Evolutionary conservation across 768 basidiomycete species (phyloP).

Genomic region (Mycena chlorophos): DNA sequence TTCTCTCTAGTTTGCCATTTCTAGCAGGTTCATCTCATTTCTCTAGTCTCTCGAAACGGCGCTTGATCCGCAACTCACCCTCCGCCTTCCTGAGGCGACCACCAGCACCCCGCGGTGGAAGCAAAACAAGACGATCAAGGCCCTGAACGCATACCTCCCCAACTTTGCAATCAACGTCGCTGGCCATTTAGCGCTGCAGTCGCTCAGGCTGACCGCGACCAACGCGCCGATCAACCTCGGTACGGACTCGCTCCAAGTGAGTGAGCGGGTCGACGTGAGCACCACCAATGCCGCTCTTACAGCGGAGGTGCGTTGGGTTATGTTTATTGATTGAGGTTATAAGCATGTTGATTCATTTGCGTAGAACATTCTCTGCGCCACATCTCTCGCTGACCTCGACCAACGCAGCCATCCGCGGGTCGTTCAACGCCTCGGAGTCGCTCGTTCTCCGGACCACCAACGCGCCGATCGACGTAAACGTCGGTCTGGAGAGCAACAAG

Average conservation of each 20-base stretch:
- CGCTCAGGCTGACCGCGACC: background rate
- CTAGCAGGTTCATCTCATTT: too few species aligned
- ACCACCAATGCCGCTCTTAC: constrained; percentile 12
- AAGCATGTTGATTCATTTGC: too few species aligned
- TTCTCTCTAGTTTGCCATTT: too few species aligned
- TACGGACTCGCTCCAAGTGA: background rate
- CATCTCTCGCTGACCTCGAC: constrained; percentile 29
- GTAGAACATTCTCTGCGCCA: constrained; percentile 32
- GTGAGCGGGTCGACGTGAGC: constrained; percentile 5
- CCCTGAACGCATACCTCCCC: constrained; percentile 8
- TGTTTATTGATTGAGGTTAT: too few species aligned
- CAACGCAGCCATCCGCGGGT: constrained; percentile 39
- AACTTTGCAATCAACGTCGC: constrained; percentile 7
- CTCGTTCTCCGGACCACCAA: constrained; percentile 36
- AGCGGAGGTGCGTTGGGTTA: background rate
- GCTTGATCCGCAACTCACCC: constrained; percentile 1
- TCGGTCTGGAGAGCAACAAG: constrained; percentile 30
- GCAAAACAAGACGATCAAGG: background rate
- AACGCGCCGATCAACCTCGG: constrained; percentile 8
- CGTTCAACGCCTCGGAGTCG: constrained; percentile 29
- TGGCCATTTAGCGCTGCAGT: constrained; percentile 1
- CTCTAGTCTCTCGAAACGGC: background rate
- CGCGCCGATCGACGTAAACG: constrained; percentile 30
- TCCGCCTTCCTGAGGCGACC: constrained; percentile 5
- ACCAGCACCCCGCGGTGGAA: background rate